Conservation (phyloP, 345 rosid genomes). For the Linum usitatissimum region DNA sequence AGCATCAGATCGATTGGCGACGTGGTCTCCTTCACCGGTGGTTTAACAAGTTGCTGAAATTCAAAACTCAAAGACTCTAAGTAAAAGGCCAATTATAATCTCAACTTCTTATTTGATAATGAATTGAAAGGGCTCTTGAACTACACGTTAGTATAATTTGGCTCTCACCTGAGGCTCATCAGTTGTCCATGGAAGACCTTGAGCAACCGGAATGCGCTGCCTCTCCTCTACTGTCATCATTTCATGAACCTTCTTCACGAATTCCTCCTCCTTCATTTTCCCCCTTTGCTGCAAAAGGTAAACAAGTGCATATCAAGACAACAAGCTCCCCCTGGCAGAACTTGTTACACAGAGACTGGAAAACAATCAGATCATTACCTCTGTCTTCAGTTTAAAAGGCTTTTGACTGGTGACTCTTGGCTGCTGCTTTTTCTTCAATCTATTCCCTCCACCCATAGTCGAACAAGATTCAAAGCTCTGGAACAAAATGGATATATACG, state of each 20-base stretch:
- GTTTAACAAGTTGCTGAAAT: slow-evolving; percentile 51
- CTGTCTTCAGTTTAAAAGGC: slow-evolving; percentile 84
- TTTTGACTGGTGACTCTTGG: slow-evolving; percentile 42
- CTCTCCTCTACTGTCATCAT: slow-evolving; percentile 54
- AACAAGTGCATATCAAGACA: slow-evolving; percentile 1
- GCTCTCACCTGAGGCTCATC: slow-evolving; percentile 82
- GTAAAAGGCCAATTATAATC: neutral
- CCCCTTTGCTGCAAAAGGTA: slow-evolving; percentile 65
- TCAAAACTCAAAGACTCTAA: slow-evolving; percentile 1
- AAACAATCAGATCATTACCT: slow-evolving; percentile 30
- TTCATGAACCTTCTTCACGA: slow-evolving; percentile 63
- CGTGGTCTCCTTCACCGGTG: slow-evolving; percentile 67
- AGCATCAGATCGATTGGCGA: slow-evolving; percentile 62
- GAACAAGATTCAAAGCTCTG: slow-evolving; percentile 68
- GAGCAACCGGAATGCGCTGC: slow-evolving; percentile 64
- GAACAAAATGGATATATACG: slow-evolving; percentile 2
- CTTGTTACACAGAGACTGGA: neutral
- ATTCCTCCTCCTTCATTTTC: slow-evolving; percentile 70
- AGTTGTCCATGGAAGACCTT: slow-evolving; percentile 94
- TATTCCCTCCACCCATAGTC: slow-evolving; percentile 38
- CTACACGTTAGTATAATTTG: neutral
- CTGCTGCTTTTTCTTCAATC: slow-evolving; percentile 55
- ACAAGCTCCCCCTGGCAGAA: neutral
- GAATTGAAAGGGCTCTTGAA: neutral
- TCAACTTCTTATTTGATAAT: neutral